Evolutionary conservation across 768 basidiomycete genomes (phyloP).

Genomic region (Neoboletus magnificus): DNA sequence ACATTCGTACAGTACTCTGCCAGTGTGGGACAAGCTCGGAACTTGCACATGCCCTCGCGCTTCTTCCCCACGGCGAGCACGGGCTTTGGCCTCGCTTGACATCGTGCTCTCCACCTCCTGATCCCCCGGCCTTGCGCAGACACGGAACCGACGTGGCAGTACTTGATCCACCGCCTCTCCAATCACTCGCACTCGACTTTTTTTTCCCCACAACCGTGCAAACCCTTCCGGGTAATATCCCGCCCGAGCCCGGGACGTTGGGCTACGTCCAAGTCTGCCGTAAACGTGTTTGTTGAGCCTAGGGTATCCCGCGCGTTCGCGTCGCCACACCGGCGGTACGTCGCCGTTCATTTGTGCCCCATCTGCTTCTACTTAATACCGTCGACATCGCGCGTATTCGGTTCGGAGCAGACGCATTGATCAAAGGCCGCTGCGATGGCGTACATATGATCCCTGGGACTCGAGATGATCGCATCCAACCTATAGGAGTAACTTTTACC

Average conservation of each 20-base stretch:
- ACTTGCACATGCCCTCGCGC: background rate
- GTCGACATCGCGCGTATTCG: slow-evolving; percentile 1
- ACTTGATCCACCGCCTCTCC: background rate
- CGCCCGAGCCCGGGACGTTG: slow-evolving; percentile 1
- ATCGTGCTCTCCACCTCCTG: background rate
- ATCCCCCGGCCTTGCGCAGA: background rate
- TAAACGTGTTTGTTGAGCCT: background rate
- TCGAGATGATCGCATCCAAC: background rate
- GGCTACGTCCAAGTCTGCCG: background rate
- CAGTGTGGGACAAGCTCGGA: slow-evolving; percentile 11
- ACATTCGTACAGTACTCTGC: background rate
- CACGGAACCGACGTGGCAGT: slow-evolving; percentile 6
- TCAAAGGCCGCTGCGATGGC: background rate
- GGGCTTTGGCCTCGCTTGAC: background rate
- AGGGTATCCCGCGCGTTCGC: background rate
- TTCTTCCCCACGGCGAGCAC: slow-evolving; percentile 14
- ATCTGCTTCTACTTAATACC: background rate
- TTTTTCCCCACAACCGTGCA: slow-evolving; percentile 3
- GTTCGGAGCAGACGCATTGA: background rate
- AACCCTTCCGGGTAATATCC: background rate
- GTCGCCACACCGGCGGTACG: slow-evolving; percentile 9
- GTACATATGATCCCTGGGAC: no score
- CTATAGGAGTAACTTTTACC: background rate
- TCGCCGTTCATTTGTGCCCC: slow-evolving; percentile 13
- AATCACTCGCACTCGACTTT: background rate